Evolutionary conservation across 1,284 basidiomycete genomes (phyloP).

Genomic region (Xerocomus amazonicus): DNA sequence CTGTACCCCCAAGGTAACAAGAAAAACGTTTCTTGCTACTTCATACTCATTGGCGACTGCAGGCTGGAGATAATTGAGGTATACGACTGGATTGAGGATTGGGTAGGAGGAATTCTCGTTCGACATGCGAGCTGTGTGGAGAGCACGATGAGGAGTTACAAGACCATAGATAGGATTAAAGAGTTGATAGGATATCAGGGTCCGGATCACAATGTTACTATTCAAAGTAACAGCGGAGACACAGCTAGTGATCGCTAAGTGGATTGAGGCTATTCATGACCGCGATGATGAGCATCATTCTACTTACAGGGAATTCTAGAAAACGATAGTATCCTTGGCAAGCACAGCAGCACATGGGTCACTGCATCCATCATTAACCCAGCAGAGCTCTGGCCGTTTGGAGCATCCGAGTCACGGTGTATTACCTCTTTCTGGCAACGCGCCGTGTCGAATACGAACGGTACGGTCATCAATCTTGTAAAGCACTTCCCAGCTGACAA

Average conservation of each 20-base stretch:
- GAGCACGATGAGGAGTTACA: neutral
- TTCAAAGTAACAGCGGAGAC: neutral
- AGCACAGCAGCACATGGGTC: neutral
- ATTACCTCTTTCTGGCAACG: too few species aligned
- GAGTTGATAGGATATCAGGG: neutral
- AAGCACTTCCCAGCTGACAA: too few species aligned
- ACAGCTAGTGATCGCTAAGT: neutral
- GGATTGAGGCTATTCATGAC: neutral
- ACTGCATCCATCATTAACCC: too few species aligned
- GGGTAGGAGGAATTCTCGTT: conserved; percentile 2
- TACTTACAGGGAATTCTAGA: too few species aligned
- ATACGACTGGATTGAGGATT: conserved; percentile 22
- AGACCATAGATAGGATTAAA: neutral
- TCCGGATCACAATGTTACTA: neutral
- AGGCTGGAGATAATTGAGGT: conserved; percentile 29
- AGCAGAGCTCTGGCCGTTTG: too few species aligned
- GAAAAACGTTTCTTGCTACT: conserved; percentile 15
- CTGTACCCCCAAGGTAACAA: conserved; percentile 25
- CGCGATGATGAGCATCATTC: neutral
- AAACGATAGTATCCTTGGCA: conserved; percentile 8
- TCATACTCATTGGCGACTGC: conserved; percentile 22
- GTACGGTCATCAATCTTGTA: too few species aligned
- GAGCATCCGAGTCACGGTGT: too few species aligned
- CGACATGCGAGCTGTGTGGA: neutral
- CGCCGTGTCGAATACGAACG: too few species aligned